Percentiles rank a stretch among this genome's conserved stretches.
phyloP scores from a whole-genome alignment of 2,329 filamentous ascomycete species.

The Trichoderma cornu-damae region DNA sequence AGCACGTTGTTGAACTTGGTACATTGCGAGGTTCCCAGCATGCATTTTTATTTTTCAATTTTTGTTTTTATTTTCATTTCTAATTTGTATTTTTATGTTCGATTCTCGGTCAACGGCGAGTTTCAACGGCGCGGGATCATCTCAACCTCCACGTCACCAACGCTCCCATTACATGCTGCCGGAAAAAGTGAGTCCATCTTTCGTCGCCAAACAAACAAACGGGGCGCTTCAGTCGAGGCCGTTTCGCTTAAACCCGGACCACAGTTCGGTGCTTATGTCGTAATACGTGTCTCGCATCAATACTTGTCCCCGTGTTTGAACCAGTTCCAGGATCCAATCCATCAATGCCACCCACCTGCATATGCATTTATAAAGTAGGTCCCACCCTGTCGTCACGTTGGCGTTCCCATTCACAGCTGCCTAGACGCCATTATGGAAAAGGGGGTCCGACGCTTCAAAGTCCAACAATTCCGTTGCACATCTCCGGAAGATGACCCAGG shows the following conservation, averaged over 20 bases:
- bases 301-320: background rate
- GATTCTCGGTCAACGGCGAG: too few species aligned
- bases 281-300: background rate
- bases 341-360: background rate
- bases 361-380: background rate
- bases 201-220: background rate
- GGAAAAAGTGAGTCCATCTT: background rate
- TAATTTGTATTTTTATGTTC: too few species aligned
- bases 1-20: background rate
- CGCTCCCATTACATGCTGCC: background rate
- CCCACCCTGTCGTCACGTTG: background rate
- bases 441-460: background rate
- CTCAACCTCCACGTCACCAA: background rate
- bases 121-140: background rate
- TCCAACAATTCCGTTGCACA: background rate
- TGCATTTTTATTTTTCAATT: background rate
- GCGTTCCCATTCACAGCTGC: background rate
- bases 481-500: background rate
- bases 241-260: background rate
- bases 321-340: background rate
- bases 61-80: too few species aligned
- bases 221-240: background rate
- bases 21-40: background rate
- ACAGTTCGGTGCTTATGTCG: background rate
- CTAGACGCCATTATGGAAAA: background rate